Evolutionary conservation across 2,329 filamentous ascomycete genomes (phyloP), one percentile per base, ranked within the genome.

Genomic region (Cadophora gregata): DNA sequence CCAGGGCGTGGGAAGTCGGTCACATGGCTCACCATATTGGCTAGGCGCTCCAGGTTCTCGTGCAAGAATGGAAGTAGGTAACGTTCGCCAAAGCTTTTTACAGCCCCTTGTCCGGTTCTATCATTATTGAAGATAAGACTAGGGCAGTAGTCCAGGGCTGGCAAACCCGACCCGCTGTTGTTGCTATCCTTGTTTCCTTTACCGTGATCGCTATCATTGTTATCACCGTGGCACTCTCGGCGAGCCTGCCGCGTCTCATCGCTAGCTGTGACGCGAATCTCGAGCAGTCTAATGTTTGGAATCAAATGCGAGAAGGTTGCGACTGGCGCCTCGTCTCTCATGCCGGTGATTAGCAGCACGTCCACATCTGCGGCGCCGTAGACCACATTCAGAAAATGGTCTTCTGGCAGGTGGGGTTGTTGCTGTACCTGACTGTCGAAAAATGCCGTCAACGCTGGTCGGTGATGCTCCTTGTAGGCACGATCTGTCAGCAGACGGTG

Each of bases 401-500:
- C 69, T 69, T 85, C 76, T 69, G 77, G 83, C 19, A 89, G 77
- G 47, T 58, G 70, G 67, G 85, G 84, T 50, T 78, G 77, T 71
- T 78, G 66, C 31, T 55, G 71, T 47, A 84, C 71, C 72, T 86
- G 83, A 0, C 74, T 66, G 55, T 82, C 70, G 76, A 82, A 90
- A 67, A 85, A 89, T 1, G 61, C 67, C 1, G 83, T 85, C 76
- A 90, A 75, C 0, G 79, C 79, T 72, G 78, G 64, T 42, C 87
- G 83, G 69, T 90, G 86, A 65, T 85, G 71, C 77, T 90, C 87
- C 73, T 90, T 90, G 77, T 89, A 90, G 29, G 67, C 77, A 65
- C 87, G 86, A 67, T 90, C 82, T 0, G 36, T 14, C 45, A 87
- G 78, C 55, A 90, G 77, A 42, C 80, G 81, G 14, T 75, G 58